Conservation (phyloP, 257 asterid genomes). For the Solanum corneliomulleri region DNA sequence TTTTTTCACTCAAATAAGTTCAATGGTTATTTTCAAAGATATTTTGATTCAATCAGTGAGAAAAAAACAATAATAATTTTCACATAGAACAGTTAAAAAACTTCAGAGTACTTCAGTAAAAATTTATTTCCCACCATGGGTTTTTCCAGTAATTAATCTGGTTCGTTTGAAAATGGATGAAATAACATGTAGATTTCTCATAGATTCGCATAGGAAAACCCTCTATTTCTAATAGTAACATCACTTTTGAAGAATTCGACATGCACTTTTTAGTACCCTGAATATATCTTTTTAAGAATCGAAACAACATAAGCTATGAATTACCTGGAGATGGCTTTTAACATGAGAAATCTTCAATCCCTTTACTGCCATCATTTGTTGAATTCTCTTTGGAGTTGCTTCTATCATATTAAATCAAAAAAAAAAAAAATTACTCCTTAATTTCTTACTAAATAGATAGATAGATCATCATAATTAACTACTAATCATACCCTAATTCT, state of each 20-base stretch:
- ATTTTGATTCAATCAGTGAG: not conserved
- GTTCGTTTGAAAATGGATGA: not conserved
- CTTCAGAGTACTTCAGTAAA: too few relatives aligned
- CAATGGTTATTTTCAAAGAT: not conserved
- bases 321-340: conserved; percentile 32
- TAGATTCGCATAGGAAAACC: not conserved
- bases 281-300: not conserved
- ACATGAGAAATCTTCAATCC: conserved; percentile 29
- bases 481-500: not conserved
- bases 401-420: not conserved
- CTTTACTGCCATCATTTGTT: conserved; percentile 22
- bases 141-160: too few relatives aligned
- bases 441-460: not conserved
- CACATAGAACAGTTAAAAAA: too few relatives aligned
- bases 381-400: conserved; percentile 29
- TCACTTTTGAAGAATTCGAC: not conserved
- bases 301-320: not conserved
- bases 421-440: not conserved
- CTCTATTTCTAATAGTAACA: not conserved
- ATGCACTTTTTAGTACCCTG: too few relatives aligned
- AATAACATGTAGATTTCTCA: too few relatives aligned
- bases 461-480: not conserved
- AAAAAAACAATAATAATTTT: too few relatives aligned
- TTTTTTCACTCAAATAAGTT: not conserved
- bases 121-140: too few relatives aligned